Conservation (phyloP, 139 green algal genomes). For the Tetradesmus obliquus region DNA sequence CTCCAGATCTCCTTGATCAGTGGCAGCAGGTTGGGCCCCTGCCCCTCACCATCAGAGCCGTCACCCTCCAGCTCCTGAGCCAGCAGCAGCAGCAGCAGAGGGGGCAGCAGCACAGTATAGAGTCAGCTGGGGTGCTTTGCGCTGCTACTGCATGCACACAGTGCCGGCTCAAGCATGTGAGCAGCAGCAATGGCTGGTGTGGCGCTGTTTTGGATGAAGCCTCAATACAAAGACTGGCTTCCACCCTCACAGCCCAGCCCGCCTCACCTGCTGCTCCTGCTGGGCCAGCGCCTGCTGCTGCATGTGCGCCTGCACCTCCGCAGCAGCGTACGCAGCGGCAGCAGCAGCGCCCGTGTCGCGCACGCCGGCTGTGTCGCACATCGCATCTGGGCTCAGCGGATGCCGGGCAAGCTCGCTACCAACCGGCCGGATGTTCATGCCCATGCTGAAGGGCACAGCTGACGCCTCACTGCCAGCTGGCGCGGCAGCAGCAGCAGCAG, state of each 20-base stretch:
- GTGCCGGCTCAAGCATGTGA: no score
- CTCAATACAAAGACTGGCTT: no score
- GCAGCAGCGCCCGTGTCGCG: not conserved
- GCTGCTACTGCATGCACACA: no score
- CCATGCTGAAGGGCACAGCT: not conserved
- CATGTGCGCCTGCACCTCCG: not conserved
- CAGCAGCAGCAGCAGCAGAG: not conserved
- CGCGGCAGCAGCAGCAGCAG: not conserved
- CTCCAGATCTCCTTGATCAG: slow-evolving; percentile 32
- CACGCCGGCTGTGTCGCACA: not conserved
- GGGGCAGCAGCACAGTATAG: not conserved
- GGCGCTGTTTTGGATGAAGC: no score
- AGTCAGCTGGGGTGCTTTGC: no score
- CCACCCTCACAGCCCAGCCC: not conserved
- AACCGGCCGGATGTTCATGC: not conserved
- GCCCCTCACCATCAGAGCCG: not conserved
- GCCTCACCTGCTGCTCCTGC: not conserved
- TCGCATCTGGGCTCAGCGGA: not conserved
- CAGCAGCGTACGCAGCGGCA: not conserved
- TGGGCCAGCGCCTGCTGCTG: not conserved
- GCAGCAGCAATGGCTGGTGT: no score
- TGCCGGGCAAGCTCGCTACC: not conserved
- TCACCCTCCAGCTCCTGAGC: not conserved
- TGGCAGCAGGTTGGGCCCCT: not conserved
- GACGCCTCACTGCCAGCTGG: not conserved